These are phyloP conservation scores for Citrullus amarus DNA, from an alignment of 306 rosid genomes.

Conservation along the genomic window DNA sequence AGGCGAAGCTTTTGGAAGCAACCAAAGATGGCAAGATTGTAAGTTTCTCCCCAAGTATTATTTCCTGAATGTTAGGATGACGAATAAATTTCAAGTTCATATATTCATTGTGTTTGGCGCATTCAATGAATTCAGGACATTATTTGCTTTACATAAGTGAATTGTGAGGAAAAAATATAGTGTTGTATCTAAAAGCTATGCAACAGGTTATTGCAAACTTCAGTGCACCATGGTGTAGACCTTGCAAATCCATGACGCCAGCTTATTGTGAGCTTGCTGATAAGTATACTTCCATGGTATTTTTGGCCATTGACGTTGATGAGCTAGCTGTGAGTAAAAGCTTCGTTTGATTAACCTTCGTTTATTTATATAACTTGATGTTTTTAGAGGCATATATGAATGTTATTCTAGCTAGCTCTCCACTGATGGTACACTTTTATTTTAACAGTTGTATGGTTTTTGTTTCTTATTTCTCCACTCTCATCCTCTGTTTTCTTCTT, in stretches of 20 bases:
- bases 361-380: not conserved
- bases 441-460: not conserved
- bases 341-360: not conserved
- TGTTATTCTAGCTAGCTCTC: not conserved
- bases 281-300: constrained; percentile 49
- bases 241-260: constrained; percentile 49
- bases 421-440: not conserved
- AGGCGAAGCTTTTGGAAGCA: constrained; percentile 61
- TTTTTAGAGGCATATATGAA: not conserved
- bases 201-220: constrained; percentile 68
- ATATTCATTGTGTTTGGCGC: not conserved
- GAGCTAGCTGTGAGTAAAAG: constrained; percentile 53
- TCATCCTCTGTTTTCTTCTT: not conserved
- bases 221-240: constrained; percentile 81
- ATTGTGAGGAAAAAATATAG: not conserved
- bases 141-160: not conserved
- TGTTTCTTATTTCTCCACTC: not conserved
- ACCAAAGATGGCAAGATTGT: constrained; percentile 54
- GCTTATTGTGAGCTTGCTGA: constrained; percentile 54
- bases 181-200: not conserved
- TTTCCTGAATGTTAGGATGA: not conserved
- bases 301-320: constrained; percentile 67
- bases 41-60: constrained; percentile 15
- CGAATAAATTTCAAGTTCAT: not conserved
- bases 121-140: not conserved